Conservation (phyloP, 2,329 filamentous ascomycete species). For the Balansia obtecta region DNA sequence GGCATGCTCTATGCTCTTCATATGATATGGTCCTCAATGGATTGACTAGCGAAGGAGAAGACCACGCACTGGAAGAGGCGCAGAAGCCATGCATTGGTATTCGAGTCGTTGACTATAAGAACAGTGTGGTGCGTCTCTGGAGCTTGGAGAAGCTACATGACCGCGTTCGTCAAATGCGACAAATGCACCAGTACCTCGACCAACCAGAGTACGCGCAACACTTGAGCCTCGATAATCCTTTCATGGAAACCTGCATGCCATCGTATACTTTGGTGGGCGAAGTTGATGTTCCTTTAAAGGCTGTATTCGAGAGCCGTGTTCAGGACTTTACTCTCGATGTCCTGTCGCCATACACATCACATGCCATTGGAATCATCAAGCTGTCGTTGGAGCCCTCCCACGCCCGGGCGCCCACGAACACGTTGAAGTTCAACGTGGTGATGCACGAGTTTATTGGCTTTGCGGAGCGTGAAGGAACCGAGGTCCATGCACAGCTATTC, state of each 20-base stretch:
- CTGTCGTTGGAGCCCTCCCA: conserved; percentile 88
- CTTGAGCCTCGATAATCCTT: conserved; percentile 84
- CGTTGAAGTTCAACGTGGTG: conserved; percentile 94
- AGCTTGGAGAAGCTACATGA: conserved; percentile 85
- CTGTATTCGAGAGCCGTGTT: conserved; percentile 87
- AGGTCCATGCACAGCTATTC: conserved; percentile 95
- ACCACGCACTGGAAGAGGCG: conserved; percentile 66
- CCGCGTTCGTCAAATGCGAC: conserved; percentile 82
- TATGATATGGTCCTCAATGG: conserved; percentile 95
- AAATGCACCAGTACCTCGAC: conserved; percentile 93
- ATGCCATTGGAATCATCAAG: conserved; percentile 80
- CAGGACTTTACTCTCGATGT: conserved; percentile 91
- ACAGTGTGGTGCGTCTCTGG: conserved; percentile 81
- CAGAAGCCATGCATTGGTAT: conserved; percentile 85
- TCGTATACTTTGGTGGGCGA: conserved; percentile 89
- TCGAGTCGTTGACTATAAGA: conserved; percentile 81
- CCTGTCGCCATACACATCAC: conserved; percentile 81
- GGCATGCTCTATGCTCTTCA: conserved; percentile 80
- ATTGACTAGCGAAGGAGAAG: conserved; percentile 72
- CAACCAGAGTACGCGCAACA: conserved; percentile 91
- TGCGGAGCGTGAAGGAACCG: conserved; percentile 85
- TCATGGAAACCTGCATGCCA: conserved; percentile 81
- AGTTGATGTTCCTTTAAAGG: conserved; percentile 79
- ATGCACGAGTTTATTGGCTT: conserved; percentile 96
- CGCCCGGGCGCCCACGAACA: conserved; percentile 81